Base-by-base conservation (phyloP, 108 stramenopile species). In the Stephanodiscus minutulus region DNA sequence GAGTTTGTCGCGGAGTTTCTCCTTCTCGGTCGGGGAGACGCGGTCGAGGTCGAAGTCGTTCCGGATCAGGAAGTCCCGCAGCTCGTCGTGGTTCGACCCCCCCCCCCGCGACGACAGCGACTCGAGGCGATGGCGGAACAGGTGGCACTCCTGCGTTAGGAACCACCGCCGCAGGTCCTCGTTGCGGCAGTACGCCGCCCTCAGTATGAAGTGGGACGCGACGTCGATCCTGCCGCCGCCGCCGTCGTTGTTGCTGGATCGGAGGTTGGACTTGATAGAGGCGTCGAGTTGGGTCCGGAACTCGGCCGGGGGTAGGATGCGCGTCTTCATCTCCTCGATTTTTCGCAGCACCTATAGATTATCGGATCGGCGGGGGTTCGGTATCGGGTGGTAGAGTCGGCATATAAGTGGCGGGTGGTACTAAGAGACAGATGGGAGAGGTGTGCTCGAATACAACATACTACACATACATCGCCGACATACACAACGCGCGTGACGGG, bases 181-280 rank as follows among this genome's bases (percentile, higher is more conserved):
- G 12, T 85, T 81, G 24, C 88, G 91, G 83, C 96, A 97, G 82
- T 97, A 97, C 43, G 97, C 97, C 10, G 97, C 82, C 20, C 98
- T 83, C 27, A 99, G 82, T 36, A 99, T 97, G 82, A 96, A 98
- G 83, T 99, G 98, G 7, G 96, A 97, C 56, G 92, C 83, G n/a
- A 62, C 62, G 75, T 99, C 98, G 25, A 13, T n/a, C n/a, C n/a
- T n/a, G n/a, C n/a, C n/a, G n/a, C n/a, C n/a, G n/a, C n/a, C n/a
- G n/a, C n/a, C n/a, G n/a, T n/a, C n/a, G 17, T 1, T 36, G 35
- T 20, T 44, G 35, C 43, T 70, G 41, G 35, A 53, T 35, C 46
- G 17, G 27, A 77, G 61, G 55, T 79, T 52, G 62, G 73, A 35
- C 52, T 83, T 79, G 46, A 83, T 63, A 20, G 73, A 29, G 50